Conservation (phyloP, 169 alveolate genomes). For the Cryptosporidium meleagridis region DNA sequence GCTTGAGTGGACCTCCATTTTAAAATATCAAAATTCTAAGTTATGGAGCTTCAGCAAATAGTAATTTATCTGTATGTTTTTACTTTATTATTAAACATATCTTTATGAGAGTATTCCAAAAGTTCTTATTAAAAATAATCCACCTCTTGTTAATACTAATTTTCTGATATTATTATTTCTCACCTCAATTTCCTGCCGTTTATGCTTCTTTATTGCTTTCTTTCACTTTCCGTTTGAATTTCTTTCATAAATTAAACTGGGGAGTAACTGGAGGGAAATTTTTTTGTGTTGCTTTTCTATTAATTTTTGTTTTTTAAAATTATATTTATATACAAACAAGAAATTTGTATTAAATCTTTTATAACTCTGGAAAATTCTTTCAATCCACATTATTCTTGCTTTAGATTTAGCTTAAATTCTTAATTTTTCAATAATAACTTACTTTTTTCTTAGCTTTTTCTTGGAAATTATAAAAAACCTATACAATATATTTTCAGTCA, state of each 20-base stretch:
- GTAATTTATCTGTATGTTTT: background rate
- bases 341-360: background rate
- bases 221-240: background rate
- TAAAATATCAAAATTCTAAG: background rate
- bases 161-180: background rate
- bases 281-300: background rate
- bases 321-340: background rate
- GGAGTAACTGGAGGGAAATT: slow-evolving; percentile 67
- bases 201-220: background rate
- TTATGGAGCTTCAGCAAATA: background rate
- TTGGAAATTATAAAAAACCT: no score
- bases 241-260: background rate
- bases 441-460: no score
- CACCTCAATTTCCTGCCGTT: background rate
- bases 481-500: no score
- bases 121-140: background rate
- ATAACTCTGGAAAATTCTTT: background rate
- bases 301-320: background rate
- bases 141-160: background rate
- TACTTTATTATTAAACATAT: background rate
- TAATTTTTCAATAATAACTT: no score
- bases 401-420: no score
- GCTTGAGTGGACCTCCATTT: slow-evolving; percentile 63
- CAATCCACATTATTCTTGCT: no score
- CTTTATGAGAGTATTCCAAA: background rate